Conservation (phyloP, 1,284 basidiomycete genomes). For the Mycena sp. region DNA sequence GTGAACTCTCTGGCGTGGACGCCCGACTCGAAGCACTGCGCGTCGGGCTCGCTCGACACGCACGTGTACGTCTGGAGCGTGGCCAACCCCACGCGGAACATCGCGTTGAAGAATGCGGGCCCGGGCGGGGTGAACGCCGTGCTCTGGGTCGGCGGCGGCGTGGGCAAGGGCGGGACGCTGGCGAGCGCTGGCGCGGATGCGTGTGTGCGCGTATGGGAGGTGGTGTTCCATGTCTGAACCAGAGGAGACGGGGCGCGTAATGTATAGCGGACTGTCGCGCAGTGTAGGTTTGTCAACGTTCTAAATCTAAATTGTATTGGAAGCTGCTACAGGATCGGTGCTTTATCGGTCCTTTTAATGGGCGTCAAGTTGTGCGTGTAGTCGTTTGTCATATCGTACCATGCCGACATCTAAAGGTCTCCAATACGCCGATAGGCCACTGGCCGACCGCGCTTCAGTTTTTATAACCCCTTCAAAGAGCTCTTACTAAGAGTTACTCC, state of each 20-base stretch:
- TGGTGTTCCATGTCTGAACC: conserved; percentile 40
- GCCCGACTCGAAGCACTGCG: conserved; percentile 77
- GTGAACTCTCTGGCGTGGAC: conserved; percentile 87
- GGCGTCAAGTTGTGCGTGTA: no score
- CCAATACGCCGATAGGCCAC: no score
- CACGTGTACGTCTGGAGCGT: conserved; percentile 93
- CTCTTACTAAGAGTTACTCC: no score
- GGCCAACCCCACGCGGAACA: conserved; percentile 79
- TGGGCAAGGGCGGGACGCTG: conserved; percentile 58
- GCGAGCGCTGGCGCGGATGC: conserved; percentile 87
- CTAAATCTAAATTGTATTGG: conserved; percentile 11
- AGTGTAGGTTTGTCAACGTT: background rate
- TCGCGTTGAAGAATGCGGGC: conserved; percentile 87
- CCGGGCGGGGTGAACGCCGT: conserved; percentile 86
- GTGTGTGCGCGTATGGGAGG: conserved; percentile 81
- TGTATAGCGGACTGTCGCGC: background rate
- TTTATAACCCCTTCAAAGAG: no score
- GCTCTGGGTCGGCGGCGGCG: conserved; percentile 70
- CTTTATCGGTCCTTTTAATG: no score
- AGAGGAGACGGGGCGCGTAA: no score
- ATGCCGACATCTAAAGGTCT: no score
- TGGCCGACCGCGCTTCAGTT: no score
- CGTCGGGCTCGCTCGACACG: conserved; percentile 91
- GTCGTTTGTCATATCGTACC: no score
- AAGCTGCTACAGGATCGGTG: no score